These are phyloP conservation scores for Trichoderma aggressivum DNA, from an alignment of 2,329 filamentous ascomycete species.

Conservation along the genomic window DNA sequence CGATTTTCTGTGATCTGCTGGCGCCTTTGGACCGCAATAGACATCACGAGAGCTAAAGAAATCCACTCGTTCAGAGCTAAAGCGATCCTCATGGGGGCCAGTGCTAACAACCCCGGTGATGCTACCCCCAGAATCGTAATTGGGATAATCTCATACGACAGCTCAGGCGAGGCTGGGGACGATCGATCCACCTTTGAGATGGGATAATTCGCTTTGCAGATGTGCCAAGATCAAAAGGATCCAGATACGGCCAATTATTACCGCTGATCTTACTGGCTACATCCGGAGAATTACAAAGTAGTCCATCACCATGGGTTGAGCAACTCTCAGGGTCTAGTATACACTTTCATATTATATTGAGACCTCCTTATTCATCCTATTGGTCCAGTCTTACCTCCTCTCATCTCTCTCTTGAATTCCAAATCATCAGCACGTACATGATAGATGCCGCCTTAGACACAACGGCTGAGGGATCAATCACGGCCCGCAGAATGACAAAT, in stretches of 20 bases:
- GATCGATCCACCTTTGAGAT: neutral
- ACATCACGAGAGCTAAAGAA: neutral
- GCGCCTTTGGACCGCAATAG: neutral
- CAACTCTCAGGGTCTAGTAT: neutral
- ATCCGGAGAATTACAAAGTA: neutral
- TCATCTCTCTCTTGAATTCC: neutral
- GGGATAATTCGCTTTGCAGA: neutral
- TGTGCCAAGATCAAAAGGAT: neutral
- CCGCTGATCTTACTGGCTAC: neutral
- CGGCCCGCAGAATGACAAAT: slow-evolving; percentile 5
- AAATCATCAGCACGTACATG: neutral
- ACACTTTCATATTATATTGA: neutral
- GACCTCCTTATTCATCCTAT: neutral
- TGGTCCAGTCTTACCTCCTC: no score
- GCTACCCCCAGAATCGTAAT: neutral
- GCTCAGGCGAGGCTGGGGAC: neutral
- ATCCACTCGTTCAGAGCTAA: neutral
- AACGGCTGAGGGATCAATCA: neutral
- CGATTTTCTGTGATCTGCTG: neutral
- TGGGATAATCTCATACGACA: neutral
- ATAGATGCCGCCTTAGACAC: neutral
- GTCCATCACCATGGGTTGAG: neutral
- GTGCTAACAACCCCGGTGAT: neutral
- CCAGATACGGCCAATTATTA: neutral
- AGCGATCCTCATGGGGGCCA: neutral